Evolutionary conservation across 768 basidiomycete genomes (phyloP).

Genomic region (Calvatia gigantea): DNA sequence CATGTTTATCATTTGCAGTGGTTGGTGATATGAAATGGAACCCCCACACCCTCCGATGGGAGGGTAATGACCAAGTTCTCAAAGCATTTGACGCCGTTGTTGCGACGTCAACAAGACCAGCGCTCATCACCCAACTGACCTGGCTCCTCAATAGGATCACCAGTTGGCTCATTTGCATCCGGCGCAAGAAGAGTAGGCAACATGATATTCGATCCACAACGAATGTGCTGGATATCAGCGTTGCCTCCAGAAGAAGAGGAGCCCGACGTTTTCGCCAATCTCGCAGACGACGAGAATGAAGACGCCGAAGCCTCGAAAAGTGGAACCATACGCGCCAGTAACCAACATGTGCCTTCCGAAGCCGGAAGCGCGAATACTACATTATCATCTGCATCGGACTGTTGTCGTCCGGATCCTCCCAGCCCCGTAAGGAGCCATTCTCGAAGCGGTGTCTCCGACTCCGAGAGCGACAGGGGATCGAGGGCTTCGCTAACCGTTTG

Average conservation of each 20-base stretch:
- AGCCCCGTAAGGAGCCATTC: slow-evolving; percentile 63
- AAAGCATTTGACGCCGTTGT: slow-evolving; percentile 87
- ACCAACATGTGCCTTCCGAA: slow-evolving; percentile 31
- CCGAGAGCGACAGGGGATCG: slow-evolving; percentile 76
- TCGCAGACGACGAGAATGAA: slow-evolving; percentile 89
- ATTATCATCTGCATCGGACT: slow-evolving; percentile 22
- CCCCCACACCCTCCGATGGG: slow-evolving; percentile 86
- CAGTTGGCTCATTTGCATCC: slow-evolving; percentile 66
- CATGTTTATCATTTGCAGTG: slow-evolving; percentile 44
- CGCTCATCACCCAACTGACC: slow-evolving; percentile 93
- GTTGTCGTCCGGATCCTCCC: slow-evolving; percentile 34
- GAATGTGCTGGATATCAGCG: slow-evolving; percentile 94
- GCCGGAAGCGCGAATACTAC: slow-evolving; percentile 27
- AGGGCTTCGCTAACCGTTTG: slow-evolving; percentile 70
- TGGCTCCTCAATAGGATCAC: slow-evolving; percentile 82
- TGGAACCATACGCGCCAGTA: slow-evolving; percentile 74
- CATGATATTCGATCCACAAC: slow-evolving; percentile 94
- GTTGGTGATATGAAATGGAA: slow-evolving; percentile 99
- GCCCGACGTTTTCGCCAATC: slow-evolving; percentile 91
- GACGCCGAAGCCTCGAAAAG: slow-evolving; percentile 69
- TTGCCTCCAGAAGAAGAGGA: slow-evolving; percentile 87
- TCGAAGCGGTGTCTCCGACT: slow-evolving; percentile 65
- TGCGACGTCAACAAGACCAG: slow-evolving; percentile 84
- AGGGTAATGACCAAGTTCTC: slow-evolving; percentile 91
- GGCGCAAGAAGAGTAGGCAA: slow-evolving; percentile 92